Evolutionary conservation across 2,329 filamentous ascomycete genomes (phyloP).

Genomic region (Trichophyton schoenleinii): DNA sequence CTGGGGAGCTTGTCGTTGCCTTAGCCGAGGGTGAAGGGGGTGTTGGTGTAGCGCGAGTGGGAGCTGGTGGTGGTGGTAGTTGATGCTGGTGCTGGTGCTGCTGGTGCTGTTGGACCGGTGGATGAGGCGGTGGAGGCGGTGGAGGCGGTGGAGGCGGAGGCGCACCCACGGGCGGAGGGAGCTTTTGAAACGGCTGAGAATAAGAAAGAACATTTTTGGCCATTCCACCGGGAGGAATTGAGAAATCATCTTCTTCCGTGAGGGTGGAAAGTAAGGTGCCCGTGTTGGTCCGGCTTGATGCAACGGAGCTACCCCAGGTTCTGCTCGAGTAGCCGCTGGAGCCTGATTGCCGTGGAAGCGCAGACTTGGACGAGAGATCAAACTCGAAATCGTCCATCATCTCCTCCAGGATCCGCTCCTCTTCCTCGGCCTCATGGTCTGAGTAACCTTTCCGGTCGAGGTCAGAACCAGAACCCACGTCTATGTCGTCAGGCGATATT

Average conservation of each 20-base stretch:
- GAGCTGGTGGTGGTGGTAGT: constrained; percentile 14
- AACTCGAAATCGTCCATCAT: constrained; percentile 82
- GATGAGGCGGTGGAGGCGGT: constrained; percentile 11
- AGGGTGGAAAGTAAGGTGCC: constrained; percentile 60
- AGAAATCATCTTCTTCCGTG: constrained; percentile 45
- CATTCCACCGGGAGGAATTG: constrained; percentile 8
- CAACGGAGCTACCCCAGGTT: constrained; percentile 69
- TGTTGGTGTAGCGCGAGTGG: constrained; percentile 15
- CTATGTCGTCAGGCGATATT: constrained; percentile 14
- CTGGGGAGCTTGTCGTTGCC: constrained; percentile 17
- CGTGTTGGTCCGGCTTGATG: constrained; percentile 57
- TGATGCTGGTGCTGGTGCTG: constrained; percentile 6
- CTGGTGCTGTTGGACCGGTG: constrained; percentile 14
- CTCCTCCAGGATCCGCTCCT: constrained; percentile 68
- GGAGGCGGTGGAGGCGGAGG: constrained; percentile 14
- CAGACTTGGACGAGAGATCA: constrained; percentile 53
- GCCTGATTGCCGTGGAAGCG: constrained; percentile 64
- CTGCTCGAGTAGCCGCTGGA: constrained; percentile 66
- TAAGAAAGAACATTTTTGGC: constrained; percentile 22
- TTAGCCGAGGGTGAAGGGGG: constrained; percentile 5
- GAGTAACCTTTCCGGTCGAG: constrained; percentile 34
- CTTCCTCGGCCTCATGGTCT: constrained; percentile 57
- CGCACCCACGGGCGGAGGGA: constrained; percentile 18
- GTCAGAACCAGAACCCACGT: constrained; percentile 12
- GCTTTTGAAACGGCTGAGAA: constrained; percentile 31